A percentile compares a stretch with the other conserved stretches of the same genome.
Conservation (phyloP, 23 red algal species). For the Gracilaria domingensis region DNA sequence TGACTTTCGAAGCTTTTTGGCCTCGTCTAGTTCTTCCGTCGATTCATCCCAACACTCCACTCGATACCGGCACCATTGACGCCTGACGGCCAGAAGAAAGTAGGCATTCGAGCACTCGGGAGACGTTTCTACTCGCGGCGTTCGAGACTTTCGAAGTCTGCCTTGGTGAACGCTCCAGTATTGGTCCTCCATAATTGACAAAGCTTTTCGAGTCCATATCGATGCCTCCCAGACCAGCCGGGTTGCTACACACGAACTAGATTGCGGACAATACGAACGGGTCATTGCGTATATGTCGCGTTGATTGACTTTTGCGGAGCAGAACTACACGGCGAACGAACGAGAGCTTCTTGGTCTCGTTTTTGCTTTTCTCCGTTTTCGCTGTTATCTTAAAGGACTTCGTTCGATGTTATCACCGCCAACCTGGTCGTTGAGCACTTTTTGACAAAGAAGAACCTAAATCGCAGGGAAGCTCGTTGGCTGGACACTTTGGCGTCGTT, state of each 20-base stretch:
- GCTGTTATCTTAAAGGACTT: not conserved
- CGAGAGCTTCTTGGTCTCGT: slow-evolving; percentile 8
- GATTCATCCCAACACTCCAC: not conserved
- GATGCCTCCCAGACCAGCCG: not conserved
- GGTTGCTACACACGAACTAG: not conserved
- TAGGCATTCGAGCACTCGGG: too few relatives aligned
- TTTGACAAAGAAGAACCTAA: slow-evolving; percentile 3
- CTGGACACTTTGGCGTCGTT: not conserved
- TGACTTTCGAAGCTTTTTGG: slow-evolving; percentile 12
- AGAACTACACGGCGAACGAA: slow-evolving; percentile 21
- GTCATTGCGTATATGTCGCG: slow-evolving; percentile 9
- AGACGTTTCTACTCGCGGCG: too few relatives aligned
- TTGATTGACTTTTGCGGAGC: not conserved
- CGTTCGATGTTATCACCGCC: slow-evolving; percentile 15
- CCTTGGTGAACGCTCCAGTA: not conserved
- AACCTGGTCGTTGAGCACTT: slow-evolving; percentile 18
- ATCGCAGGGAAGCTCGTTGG: not conserved
- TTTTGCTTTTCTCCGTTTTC: not conserved
- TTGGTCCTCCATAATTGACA: not conserved
- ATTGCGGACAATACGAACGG: not conserved
- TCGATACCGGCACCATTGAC: not conserved
- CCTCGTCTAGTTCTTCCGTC: slow-evolving; percentile 20
- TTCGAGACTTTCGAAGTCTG: not conserved
- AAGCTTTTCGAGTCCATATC: not conserved
- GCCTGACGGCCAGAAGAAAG: too few relatives aligned